Evolutionary conservation across 1,284 basidiomycete species (phyloP).

Genomic region (Coniferiporia sulphurascens): DNA sequence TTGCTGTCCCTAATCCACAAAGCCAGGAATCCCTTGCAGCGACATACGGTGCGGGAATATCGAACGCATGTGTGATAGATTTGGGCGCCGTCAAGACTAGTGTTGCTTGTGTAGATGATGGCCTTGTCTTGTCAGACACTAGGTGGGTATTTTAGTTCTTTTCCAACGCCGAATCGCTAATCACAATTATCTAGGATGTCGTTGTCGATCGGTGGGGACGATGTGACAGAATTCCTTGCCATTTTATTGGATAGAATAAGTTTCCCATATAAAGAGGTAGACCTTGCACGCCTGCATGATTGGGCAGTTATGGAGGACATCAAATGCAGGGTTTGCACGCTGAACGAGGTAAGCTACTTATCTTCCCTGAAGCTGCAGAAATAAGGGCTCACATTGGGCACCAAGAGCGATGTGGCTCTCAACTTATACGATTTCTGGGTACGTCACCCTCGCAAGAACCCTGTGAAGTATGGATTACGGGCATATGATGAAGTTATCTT

Average conservation of each 20-base stretch:
- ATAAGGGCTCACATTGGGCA: not conserved
- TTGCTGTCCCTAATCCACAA: not conserved
- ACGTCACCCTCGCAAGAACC: constrained; percentile 67
- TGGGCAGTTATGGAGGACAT: constrained; percentile 88
- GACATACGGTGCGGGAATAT: constrained; percentile 93
- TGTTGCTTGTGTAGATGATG: constrained; percentile 95
- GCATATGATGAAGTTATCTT: constrained; percentile 96
- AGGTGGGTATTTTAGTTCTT: constrained; percentile 46
- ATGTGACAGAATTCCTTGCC: constrained; percentile 86
- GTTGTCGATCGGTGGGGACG: constrained; percentile 88
- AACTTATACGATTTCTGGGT: constrained; percentile 90
- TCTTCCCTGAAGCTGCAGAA: not conserved
- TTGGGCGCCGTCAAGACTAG: constrained; percentile 84
- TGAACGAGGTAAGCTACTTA: constrained; percentile 65
- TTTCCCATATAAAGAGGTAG: constrained; percentile 85
- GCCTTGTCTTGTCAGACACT: constrained; percentile 83
- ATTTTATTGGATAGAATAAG: constrained; percentile 77
- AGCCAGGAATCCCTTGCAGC: constrained; percentile 88
- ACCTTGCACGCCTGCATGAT: constrained; percentile 74
- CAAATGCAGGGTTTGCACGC: constrained; percentile 76
- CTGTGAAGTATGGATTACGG: constrained; percentile 86
- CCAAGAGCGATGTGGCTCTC: constrained; percentile 77
- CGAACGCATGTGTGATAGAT: constrained; percentile 93
- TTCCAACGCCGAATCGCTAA: not conserved
- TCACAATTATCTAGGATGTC: constrained; percentile 47